These are phyloP conservation scores for Escovopsis sp. DNA, from an alignment of 2,329 filamentous ascomycete genomes.

Conservation along the genomic window DNA sequence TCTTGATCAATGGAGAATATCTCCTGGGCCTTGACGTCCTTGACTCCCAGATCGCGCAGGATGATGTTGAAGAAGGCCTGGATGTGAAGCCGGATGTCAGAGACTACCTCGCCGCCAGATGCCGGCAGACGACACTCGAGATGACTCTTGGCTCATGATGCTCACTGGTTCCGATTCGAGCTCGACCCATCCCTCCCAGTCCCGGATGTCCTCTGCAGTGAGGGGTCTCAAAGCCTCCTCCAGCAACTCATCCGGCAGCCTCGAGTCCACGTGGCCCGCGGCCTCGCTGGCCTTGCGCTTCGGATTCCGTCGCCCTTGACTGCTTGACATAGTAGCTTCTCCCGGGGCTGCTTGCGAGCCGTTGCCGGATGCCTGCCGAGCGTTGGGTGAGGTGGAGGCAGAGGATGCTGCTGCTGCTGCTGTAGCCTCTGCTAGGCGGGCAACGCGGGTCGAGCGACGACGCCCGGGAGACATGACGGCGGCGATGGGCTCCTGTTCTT, in stretches of 20 bases:
- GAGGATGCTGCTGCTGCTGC: neutral
- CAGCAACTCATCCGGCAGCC: slow-evolving; percentile 26
- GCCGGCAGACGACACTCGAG: neutral
- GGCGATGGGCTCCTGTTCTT: too few relatives aligned
- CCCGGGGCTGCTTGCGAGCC: neutral
- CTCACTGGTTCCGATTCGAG: slow-evolving; percentile 79
- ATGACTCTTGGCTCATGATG: neutral
- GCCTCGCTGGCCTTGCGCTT: slow-evolving; percentile 30
- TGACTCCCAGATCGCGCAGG: slow-evolving; percentile 62
- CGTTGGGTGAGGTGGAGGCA: too few relatives aligned
- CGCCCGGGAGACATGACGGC: too few relatives aligned
- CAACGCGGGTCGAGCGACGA: too few relatives aligned
- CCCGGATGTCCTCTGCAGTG: slow-evolving; percentile 35
- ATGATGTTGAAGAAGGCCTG: slow-evolving; percentile 79
- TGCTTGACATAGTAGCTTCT: too few relatives aligned
- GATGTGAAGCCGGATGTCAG: neutral
- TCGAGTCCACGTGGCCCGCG: slow-evolving; percentile 11
- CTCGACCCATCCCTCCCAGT: slow-evolving; percentile 65
- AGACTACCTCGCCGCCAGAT: neutral
- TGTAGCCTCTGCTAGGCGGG: neutral
- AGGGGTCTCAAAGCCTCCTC: slow-evolving; percentile 33
- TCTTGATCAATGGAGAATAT: slow-evolving; percentile 58
- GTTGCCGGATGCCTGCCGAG: neutral
- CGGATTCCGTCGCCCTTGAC: slow-evolving; percentile 21
- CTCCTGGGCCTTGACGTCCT: slow-evolving; percentile 60